Base-by-base conservation (phyloP, 2,329 filamentous ascomycete genomes). In the Cladorrhinum sp. region DNA sequence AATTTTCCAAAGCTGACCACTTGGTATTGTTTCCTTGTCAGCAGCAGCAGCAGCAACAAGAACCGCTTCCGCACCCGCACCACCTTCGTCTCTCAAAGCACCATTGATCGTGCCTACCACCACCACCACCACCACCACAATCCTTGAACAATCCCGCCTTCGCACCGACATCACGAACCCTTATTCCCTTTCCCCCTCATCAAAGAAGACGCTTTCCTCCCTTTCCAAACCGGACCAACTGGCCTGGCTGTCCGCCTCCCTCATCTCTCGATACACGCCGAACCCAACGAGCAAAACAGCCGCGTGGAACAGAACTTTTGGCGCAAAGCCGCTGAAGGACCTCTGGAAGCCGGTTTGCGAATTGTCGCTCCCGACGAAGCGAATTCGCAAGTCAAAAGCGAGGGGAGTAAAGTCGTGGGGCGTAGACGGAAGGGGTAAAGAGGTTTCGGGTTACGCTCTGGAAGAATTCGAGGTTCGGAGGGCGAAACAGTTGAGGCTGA, bases 331-430 rank as follows among this genome's bases (percentile, higher is more conserved):
- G 24, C 79, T 84, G 68, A 79, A 80, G 68, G 83, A 86, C 67
- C 79, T 82, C 69, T 86, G 83, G 83, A 83, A 82, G 72, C 74
- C 76, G 52, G 75, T 84, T 64, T 78, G 77, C 70, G 83, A 85
- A 65, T 76, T 80, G 53, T 77, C 73, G 59, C 74, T 84, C 14
- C 80, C 82, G 4, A 72, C 81, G 55, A 80, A 82, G 39, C 49
- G 73, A 74, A 24, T 73, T 80, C 18, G 66, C 70, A 12, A 60
- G 51, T 55, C 24, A n/a, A 23, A 58, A 18, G 12, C 48, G 49
- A 1, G 18, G 48, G 24, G 33, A 26, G 46, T 21, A 24, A 12
- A 68, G 69, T 23, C 60, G 71, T 86, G 82, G 82, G 82, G 82
- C 60, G 72, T 69, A 56, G 83, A 86, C 68, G 76, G 75, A 57